Evolutionary conservation across 352 stramenopile genomes (phyloP), one percentile per base, ranked within the genome.

Genomic region (Aphanomyces stellatus): DNA sequence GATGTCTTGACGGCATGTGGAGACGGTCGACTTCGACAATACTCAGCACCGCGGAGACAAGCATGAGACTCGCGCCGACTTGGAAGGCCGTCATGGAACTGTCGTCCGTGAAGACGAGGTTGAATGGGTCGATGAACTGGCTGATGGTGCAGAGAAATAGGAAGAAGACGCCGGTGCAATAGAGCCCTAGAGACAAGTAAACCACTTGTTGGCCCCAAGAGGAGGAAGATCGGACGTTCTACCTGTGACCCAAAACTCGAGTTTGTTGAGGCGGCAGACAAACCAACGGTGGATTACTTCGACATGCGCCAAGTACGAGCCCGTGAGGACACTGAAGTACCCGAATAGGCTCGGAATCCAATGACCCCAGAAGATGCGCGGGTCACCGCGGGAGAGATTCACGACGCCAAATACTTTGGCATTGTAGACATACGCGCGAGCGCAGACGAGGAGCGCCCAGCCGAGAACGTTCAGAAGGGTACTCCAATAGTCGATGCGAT

Each of bases 221-320:
- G n/a, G n/a, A n/a, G n/a, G n/a, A n/a, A n/a, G n/a, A n/a, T n/a
- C n/a, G n/a, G n/a, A 8, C 11, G 33, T 31, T 76, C 27, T 67
- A 76, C 70, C 71, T 0, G 74, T 78, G 56, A 76, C 76, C 76
- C 78, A 86, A 15, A 66, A 80, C 59, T 83, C 76, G 15, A 83
- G 74, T 4, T 77, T 88, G 24, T 78, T 82, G 48, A 90, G 78
- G 1, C 81, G 76, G 69, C 80, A 89, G 4, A 82, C 89, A 57
- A 91, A 87, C 85, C 85, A 93, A 31, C 87, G 79, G 66, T 93
- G 85, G 19, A 91, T 80, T 33, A 91, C 85, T 63, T 93, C 85
- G 31, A 93, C 85, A 53, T 93, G 82, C 49, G 77, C 76, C 55
- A 93, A 73, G 72, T 91, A 93, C 24, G 82, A 78, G 51, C 82